Evolutionary conservation across 441 rosid genomes (phyloP), one percentile per base, ranked within the genome.

Genomic region (Erysimum cheiri): DNA sequence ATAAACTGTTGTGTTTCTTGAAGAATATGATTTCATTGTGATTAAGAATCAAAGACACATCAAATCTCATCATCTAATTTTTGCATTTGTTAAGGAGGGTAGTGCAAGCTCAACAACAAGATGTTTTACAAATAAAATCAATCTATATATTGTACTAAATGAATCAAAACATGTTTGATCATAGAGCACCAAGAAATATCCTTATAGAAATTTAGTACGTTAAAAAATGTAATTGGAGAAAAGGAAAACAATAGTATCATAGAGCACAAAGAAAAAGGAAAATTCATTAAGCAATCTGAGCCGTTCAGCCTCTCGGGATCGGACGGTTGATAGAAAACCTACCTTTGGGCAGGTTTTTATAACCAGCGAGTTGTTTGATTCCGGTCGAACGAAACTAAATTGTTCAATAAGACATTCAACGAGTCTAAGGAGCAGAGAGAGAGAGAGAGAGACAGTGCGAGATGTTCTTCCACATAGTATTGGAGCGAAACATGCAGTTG

Each of bases 401-500:
- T 41, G 6, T 24, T 36, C 6, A 24, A n/a, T 8, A 24, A 64
- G 8, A 49, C 14, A 36, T n/a, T 24, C 10, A 37, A 14, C 29
- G 8, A 55, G 35, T 2, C 46, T 13, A 7, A 50, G 39, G 35
- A 7, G 6, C 55, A 8, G 60, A 10, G 29, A 65, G 17, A 2
- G 29, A 46, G 24, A 71, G 40, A 36, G n/a, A n/a, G n/a, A n/a
- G 40, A 36, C 3, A 36, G 12, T n/a, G 41, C 4, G 67, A 57
- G 77, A 91, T 90, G 97, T 94, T 94, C 61, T 94, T 91, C 76
- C 96, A 89, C 83, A 85, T 93, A 73, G 86, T 90, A 2, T 62
- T 88, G 68, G 96, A 92, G 88, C 75, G 97, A 62, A 94, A 94
- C 77, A 90, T 94, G 98, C 99, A 88, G 59, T 67, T 92, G 62